Evolutionary conservation across 805 yeast species (phyloP).

Genomic region (Brettanomyces sp.): DNA sequence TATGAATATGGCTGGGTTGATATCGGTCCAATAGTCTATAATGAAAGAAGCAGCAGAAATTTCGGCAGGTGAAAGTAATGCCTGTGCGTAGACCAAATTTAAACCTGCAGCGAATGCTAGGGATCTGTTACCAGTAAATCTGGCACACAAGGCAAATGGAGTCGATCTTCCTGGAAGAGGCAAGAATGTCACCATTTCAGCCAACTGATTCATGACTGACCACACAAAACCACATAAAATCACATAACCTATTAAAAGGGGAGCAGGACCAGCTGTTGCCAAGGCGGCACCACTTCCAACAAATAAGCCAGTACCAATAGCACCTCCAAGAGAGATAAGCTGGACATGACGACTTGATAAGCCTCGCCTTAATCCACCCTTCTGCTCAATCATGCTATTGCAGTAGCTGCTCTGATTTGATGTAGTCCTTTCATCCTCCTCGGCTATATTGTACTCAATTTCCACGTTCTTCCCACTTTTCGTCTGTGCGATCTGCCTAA

Average conservation of each 20-base stretch:
- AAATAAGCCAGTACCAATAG: constrained; percentile 58
- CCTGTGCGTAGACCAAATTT: constrained; percentile 37
- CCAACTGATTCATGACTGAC: constrained; percentile 54
- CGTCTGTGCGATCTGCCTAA: no score
- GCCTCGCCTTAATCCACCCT: constrained; percentile 22
- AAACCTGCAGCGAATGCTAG: constrained; percentile 52
- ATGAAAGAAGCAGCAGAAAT: constrained; percentile 58
- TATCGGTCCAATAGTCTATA: constrained; percentile 50
- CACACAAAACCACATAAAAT: constrained; percentile 56
- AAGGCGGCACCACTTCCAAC: constrained; percentile 39
- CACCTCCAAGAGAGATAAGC: constrained; percentile 65
- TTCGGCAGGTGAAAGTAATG: constrained; percentile 49
- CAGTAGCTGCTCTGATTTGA: neutral
- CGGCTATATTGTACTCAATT: neutral
- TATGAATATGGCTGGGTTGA: constrained; percentile 55
- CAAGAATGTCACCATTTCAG: constrained; percentile 57
- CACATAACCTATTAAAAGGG: constrained; percentile 50
- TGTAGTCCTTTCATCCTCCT: neutral
- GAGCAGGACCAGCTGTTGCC: constrained; percentile 26
- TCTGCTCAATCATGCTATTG: neutral
- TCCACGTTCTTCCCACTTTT: neutral
- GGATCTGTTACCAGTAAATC: constrained; percentile 37
- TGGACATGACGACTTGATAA: constrained; percentile 43
- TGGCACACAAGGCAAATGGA: constrained; percentile 37
- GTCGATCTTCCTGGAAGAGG: constrained; percentile 59